Conservation (phyloP, 768 basidiomycete species). For the Tylopilus rubrobrunneus region DNA sequence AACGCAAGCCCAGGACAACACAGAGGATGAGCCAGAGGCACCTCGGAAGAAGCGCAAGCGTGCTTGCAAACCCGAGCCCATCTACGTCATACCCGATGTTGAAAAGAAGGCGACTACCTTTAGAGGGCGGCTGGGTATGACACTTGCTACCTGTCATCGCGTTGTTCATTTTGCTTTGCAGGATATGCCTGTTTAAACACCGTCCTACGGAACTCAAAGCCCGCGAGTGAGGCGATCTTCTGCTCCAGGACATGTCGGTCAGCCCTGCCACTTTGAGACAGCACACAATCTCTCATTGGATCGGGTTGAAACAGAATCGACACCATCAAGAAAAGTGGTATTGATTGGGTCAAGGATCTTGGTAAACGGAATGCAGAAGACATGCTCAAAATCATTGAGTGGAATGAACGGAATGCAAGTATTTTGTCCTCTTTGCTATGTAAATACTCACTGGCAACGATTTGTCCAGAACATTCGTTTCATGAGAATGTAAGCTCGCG, state of each 20-base stretch:
- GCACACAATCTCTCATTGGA: neutral
- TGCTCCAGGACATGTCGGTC: conserved; percentile 69
- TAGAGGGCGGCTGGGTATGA: conserved; percentile 54
- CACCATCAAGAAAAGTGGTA: conserved; percentile 74
- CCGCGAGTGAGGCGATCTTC: conserved; percentile 62
- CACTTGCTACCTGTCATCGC: neutral
- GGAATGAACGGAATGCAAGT: conserved; percentile 83
- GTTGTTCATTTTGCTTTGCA: conserved; percentile 17
- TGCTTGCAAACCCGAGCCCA: conserved; percentile 40
- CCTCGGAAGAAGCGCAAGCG: conserved; percentile 29
- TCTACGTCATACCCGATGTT: conserved; percentile 71
- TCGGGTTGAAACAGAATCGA: conserved; percentile 47
- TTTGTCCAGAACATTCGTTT: conserved; percentile 64
- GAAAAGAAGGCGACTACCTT: conserved; percentile 65
- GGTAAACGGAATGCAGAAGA: conserved; percentile 75
- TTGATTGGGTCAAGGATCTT: conserved; percentile 78
- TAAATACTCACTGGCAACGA: neutral
- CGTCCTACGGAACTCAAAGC: conserved; percentile 67
- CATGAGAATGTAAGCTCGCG: conserved; percentile 53
- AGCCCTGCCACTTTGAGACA: conserved; percentile 1
- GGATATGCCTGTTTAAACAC: conserved; percentile 88
- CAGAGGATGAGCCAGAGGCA: neutral
- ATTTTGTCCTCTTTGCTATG: neutral
- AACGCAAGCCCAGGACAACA: conserved; percentile 12
- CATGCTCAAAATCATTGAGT: conserved; percentile 70